Base-by-base conservation (phyloP, 495 filamentous ascomycete genomes). In the Penicillium egyptiacum region DNA sequence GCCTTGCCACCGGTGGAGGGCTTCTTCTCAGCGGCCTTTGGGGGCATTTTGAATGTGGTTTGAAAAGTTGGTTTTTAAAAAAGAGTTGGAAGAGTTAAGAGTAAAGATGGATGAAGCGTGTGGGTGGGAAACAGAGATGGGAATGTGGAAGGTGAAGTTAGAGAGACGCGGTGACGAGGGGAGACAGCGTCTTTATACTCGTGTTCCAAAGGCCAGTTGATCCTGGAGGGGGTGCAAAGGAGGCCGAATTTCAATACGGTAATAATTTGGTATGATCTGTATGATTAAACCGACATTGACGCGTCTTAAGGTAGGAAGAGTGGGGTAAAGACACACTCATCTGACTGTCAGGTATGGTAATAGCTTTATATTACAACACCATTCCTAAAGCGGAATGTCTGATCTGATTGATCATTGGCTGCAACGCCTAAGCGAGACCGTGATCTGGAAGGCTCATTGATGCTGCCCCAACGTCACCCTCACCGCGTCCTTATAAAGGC, bases 1-100 rank as follows among this genome's bases (percentile, higher is more conserved):
- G 93, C 92, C 91, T 98, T 98, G 81, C 87, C 88, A 73, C 84
- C 92, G 70, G 88, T 94, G 82, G 90, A 89, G 79, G 93, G 93
- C 87, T 96, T 97, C 90, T 97, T 92, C 70, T 90, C 85, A 70
- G 85, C 89, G 72, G 90, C 88, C 83, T 96, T 96, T 61, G 92
- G 92, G 83, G 92, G 85, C 92, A 96, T 96, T 86, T 87, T 87
- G 72, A 72, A 71, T 77, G 73, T 68, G 64, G 33, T 41, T 54
- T 42, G 39, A 56, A 51, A 61, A 56, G 46, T 47, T 53, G 61
- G 61, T 62, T 65, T 57, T 55, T 56, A 61, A 60, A 67, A 64
- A 70, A 66, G 62, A 59, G 62, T 45, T 64, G 56, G 54, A 64
- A 65, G 55, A 70, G 71, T 78, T 66, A 70, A 66, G 28, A 55